Conservation (phyloP, 768 basidiomycete species). For the Naganishia vishniacii region DNA sequence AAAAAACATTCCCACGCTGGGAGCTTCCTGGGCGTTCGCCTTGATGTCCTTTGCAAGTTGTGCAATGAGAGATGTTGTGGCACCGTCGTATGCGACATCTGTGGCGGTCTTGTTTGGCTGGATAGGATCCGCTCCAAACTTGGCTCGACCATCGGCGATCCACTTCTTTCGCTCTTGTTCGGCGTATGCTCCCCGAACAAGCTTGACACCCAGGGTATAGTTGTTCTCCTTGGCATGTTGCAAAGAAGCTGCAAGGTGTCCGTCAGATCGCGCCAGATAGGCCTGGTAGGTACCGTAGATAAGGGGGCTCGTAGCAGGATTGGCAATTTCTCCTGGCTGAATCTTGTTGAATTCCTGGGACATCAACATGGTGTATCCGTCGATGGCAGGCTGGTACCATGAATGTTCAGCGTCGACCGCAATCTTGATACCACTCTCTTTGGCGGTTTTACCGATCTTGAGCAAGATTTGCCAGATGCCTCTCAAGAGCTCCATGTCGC, state of each 20-base stretch:
- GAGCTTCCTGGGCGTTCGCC: slow-evolving; percentile 33
- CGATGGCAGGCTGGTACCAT: slow-evolving; percentile 66
- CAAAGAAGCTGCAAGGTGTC: slow-evolving; percentile 63
- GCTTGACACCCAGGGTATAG: slow-evolving; percentile 80
- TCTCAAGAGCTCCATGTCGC: slow-evolving; percentile 61
- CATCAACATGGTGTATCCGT: slow-evolving; percentile 68
- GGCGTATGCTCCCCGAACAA: slow-evolving; percentile 90
- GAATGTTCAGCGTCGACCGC: slow-evolving; percentile 79
- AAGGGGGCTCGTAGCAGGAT: neutral
- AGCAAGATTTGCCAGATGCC: slow-evolving; percentile 61
- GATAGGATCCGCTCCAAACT: slow-evolving; percentile 43
- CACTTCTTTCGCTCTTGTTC: slow-evolving; percentile 57
- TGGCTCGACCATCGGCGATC: slow-evolving; percentile 37
- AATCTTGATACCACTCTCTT: slow-evolving; percentile 46
- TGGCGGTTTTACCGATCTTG: slow-evolving; percentile 55
- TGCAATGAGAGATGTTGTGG: slow-evolving; percentile 57
- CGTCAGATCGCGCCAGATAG: slow-evolving; percentile 69
- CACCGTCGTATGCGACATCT: slow-evolving; percentile 66
- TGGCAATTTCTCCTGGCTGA: slow-evolving; percentile 5
- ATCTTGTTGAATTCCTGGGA: slow-evolving; percentile 68
- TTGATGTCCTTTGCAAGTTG: slow-evolving; percentile 54
- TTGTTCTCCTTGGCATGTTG: slow-evolving; percentile 60
- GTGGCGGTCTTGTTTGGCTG: slow-evolving; percentile 52
- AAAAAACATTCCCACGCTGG: slow-evolving; percentile 65
- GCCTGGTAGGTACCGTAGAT: slow-evolving; percentile 71